Percentiles rank a stretch among this genome's conserved stretches.
phyloP scores from a whole-genome alignment of 441 rosid genomes.

The Melastoma candidum region DNA sequence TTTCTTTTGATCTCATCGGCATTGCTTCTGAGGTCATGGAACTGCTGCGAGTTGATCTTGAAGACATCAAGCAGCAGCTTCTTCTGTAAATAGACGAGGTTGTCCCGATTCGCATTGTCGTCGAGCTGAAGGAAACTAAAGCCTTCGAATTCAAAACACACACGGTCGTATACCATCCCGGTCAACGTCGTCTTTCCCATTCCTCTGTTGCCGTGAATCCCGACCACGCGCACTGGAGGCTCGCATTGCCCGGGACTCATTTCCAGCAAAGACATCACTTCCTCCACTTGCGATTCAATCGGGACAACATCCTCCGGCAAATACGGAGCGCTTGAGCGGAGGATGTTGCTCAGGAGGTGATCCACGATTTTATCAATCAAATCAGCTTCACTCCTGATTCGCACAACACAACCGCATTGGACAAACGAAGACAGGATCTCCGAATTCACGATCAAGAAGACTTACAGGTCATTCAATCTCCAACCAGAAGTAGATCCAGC shows the following conservation, averaged over 20 bases:
- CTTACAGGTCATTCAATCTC: background rate
- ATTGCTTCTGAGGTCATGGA: background rate
- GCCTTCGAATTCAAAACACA: background rate
- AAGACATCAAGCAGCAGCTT: conserved; percentile 1
- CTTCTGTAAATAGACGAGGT: conserved; percentile 1
- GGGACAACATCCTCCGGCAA: background rate
- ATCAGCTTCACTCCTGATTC: background rate
- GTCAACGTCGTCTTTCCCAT: background rate
- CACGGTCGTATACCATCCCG: background rate
- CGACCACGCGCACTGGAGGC: background rate
- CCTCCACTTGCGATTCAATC: background rate
- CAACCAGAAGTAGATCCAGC: conserved; percentile 9
- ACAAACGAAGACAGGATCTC: background rate
- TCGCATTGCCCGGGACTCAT: background rate
- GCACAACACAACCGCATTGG: background rate
- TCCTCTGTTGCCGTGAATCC: conserved; percentile 1
- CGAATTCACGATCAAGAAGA: background rate
- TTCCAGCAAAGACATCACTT: background rate
- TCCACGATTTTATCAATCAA: conserved; percentile 4
- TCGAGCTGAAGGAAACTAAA: conserved; percentile 1
- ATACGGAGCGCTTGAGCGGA: background rate
- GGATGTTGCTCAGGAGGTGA: background rate
- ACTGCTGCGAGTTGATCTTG: background rate
- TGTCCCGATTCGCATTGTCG: background rate
- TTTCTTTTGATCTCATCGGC: background rate